These are phyloP conservation scores for Penicillium sclerotigenum DNA, from an alignment of 2,329 filamentous ascomycete genomes.

Conservation along the genomic window DNA sequence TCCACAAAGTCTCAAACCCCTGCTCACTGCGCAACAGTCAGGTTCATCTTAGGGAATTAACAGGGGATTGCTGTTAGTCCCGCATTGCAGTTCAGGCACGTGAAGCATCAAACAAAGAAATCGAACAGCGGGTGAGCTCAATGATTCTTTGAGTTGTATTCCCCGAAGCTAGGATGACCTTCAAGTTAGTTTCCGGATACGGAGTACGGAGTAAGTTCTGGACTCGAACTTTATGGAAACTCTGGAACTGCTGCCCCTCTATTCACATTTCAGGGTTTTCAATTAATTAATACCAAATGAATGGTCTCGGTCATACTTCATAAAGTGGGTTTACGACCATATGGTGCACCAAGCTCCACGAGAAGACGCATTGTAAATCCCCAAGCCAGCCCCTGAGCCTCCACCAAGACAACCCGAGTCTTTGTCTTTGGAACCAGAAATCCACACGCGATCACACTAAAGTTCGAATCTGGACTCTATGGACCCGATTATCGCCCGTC, in stretches of 20 bases:
- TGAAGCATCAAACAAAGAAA: conserved; percentile 2
- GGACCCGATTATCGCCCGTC: not conserved
- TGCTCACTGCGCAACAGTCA: conserved; percentile 3
- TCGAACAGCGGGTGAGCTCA: not conserved
- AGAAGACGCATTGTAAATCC: conserved; percentile 8
- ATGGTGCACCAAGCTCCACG: conserved; percentile 11
- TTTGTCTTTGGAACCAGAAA: conserved; percentile 15
- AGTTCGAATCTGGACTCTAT: not conserved
- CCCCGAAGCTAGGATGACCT: not conserved
- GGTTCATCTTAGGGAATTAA: not conserved
- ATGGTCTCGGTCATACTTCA: not conserved
- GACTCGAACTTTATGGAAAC: not conserved
- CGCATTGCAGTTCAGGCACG: conserved; percentile 7
- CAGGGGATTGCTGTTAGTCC: conserved; percentile 1
- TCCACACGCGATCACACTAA: conserved; percentile 5
- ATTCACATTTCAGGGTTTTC: not conserved
- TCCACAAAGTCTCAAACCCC: conserved; percentile 2
- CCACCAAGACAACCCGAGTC: conserved; percentile 13
- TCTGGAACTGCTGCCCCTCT: conserved; percentile 1
- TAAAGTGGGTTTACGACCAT: conserved; percentile 9
- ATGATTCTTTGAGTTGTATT: not conserved
- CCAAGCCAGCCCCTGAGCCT: conserved; percentile 6
- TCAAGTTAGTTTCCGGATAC: not conserved
- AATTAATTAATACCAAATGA: not conserved
- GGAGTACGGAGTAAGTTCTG: not conserved